Base-by-base conservation (phyloP, 768 basidiomycete species). In the Suillus placidus region DNA sequence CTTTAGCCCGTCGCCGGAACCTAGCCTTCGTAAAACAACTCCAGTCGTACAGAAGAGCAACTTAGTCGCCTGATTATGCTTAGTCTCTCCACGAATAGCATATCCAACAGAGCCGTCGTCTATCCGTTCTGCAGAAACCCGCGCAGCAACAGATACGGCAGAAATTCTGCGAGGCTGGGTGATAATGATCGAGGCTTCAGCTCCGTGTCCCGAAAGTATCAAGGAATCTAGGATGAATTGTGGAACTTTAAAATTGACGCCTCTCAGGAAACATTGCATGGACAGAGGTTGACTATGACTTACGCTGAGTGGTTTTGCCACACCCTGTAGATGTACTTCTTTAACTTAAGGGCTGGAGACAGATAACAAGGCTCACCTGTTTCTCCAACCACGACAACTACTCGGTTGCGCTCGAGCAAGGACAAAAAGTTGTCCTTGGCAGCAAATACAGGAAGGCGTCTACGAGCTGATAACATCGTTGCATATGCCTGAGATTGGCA, bases 11-110 rank as follows among this genome's bases (percentile, higher is more conserved):
- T 96, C 92, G 12, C 91, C 91, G 37, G 83, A 81, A 20, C 88
- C 85, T 14, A 97, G 78, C 20, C 93, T 84, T 64, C 94, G 81
- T 56, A 97, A 83, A 2, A 95, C 84, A n/a, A 97, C 92, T 79
- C 96, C 96, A 12, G 95, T 97, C 2, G 96, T 98, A 72, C 94
- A 95, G 72, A 97, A 97, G 23, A 96, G 78, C 3, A 96, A 78
- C 67, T 91, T 90, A 6, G 93, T 95, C 42, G 83, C 83, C 30
- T 81, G 80, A 12, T 80, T 80, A 57, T 87, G 84, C 67, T 87
- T 92, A 45, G 85, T 87, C 75, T 97, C 94, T 14, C 95, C 96
- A 54, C 96, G 86, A 63, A 97, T 95, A 2, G 89, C 87, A 71
- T 97, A 98, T 3, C 94, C 95, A 40, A 94, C 89, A 10, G 88